These are phyloP conservation scores for Epithemia pelagica DNA, from an alignment of 108 stramenopile genomes.

Conservation along the genomic window DNA sequence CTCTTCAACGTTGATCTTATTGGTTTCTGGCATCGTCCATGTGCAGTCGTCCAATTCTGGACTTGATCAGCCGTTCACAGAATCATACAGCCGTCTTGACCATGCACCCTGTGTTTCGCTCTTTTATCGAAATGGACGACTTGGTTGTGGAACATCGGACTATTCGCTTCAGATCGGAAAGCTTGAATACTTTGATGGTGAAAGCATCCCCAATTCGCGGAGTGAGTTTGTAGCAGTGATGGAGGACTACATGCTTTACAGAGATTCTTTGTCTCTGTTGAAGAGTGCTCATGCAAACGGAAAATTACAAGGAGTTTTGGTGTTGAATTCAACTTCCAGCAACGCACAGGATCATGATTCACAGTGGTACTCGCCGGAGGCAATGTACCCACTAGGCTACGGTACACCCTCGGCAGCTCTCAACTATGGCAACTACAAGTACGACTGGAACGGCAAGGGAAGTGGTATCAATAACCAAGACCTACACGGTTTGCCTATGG, in stretches of 20 bases:
- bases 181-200: slow-evolving; percentile 41
- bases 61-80: background rate
- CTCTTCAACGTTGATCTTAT: background rate
- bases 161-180: slow-evolving; percentile 45
- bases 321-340: slow-evolving; percentile 39
- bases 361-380: slow-evolving; percentile 39
- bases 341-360: slow-evolving; percentile 15
- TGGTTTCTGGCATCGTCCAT: background rate
- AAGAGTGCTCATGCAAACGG: slow-evolving; percentile 21
- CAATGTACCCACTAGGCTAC: slow-evolving; percentile 57
- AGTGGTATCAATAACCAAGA: slow-evolving; percentile 49
- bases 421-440: slow-evolving; percentile 44
- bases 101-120: slow-evolving; percentile 67
- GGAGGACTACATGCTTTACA: slow-evolving; percentile 50
- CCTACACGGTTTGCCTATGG: slow-evolving; percentile 71
- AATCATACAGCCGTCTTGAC: background rate
- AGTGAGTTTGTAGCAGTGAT: slow-evolving; percentile 62
- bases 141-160: slow-evolving; percentile 70
- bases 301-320: slow-evolving; percentile 63
- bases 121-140: slow-evolving; percentile 63
- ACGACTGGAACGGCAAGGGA: slow-evolving; percentile 68
- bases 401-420: slow-evolving; percentile 51
- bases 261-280: slow-evolving; percentile 31
- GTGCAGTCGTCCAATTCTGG: background rate
- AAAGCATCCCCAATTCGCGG: slow-evolving; percentile 8